Conservation (phyloP, 2,329 filamentous ascomycete species). For the Botryotinia convoluta region DNA sequence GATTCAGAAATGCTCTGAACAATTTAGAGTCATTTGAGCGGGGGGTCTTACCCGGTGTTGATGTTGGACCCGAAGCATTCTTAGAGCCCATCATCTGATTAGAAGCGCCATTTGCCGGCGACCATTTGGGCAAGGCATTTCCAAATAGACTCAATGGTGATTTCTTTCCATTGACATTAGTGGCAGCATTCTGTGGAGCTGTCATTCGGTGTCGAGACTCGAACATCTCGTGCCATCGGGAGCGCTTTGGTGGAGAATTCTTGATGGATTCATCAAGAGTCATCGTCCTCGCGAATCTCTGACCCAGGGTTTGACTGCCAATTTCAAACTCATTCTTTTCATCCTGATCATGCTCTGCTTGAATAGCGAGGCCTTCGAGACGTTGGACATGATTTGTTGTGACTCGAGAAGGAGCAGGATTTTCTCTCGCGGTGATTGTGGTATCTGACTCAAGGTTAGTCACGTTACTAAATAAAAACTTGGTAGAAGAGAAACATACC, state of each 20-base stretch:
- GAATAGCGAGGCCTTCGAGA: not conserved
- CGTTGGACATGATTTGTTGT: not conserved
- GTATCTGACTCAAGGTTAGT: not conserved
- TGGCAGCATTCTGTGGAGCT: not conserved
- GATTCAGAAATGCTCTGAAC: not conserved
- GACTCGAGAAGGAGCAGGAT: not conserved
- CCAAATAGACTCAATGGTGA: not conserved
- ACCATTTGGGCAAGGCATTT: not conserved
- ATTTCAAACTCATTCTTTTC: not conserved
- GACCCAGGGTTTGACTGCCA: too few relatives aligned
- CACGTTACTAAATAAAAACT: fast-evolving
- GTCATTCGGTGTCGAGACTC: not conserved
- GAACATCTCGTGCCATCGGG: slow-evolving; percentile 6
- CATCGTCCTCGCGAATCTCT: not conserved
- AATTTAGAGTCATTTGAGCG: not conserved
- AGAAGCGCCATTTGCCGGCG: not conserved
- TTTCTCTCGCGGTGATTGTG: not conserved
- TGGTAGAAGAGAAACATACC: not conserved
- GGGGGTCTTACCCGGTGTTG: not conserved
- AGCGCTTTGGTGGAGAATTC: not conserved
- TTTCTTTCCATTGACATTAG: fast-evolving
- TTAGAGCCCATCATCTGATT: not conserved
- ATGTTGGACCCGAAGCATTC: not conserved
- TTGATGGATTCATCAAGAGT: not conserved
- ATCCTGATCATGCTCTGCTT: not conserved